Conservation (phyloP, 1,284 basidiomycete genomes). For the Trametes versicolor region DNA sequence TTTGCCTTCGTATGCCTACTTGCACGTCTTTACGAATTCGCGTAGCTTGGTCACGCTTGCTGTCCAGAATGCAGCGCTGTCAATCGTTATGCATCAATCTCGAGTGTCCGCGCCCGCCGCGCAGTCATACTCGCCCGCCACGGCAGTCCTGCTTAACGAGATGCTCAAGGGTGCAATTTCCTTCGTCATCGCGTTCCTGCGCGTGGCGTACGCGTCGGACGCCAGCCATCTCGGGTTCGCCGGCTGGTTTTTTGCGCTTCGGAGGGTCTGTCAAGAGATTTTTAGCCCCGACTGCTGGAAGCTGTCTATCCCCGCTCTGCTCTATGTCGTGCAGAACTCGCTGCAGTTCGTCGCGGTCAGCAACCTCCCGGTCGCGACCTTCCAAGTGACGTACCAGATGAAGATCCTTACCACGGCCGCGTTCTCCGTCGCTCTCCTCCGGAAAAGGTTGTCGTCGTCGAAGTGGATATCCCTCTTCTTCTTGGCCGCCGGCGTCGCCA, state of each 20-base stretch:
- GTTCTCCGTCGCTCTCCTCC: constrained; percentile 91
- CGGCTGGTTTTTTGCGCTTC: constrained; percentile 53
- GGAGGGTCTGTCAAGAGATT: constrained; percentile 62
- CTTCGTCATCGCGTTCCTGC: constrained; percentile 72
- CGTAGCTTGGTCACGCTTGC: constrained; percentile 91
- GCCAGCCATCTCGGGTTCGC: constrained; percentile 40
- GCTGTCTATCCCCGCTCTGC: constrained; percentile 93
- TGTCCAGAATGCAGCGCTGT: constrained; percentile 94
- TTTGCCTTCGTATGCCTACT: constrained; percentile 3
- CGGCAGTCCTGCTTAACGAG: constrained; percentile 94
- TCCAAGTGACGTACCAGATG: constrained; percentile 97
- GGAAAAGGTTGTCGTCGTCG: constrained; percentile 75
- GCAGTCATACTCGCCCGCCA: constrained; percentile 89
- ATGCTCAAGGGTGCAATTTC: constrained; percentile 94
- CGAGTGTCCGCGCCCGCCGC: constrained; percentile 83
- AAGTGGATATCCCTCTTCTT: constrained; percentile 90
- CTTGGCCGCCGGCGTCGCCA: constrained; percentile 91
- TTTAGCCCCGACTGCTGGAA: constrained; percentile 95
- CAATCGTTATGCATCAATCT: constrained; percentile 97
- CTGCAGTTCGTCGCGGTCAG: constrained; percentile 94
- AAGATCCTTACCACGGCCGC: constrained; percentile 97
- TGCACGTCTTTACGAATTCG: constrained; percentile 16
- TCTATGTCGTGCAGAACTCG: constrained; percentile 98
- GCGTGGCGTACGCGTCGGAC: constrained; percentile 44
- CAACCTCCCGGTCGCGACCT: constrained; percentile 94